Percentiles rank a stretch among this genome's conserved stretches.
Conservation (phyloP, 2,329 filamentous ascomycete genomes). For the Grosmannia clavigera region DNA sequence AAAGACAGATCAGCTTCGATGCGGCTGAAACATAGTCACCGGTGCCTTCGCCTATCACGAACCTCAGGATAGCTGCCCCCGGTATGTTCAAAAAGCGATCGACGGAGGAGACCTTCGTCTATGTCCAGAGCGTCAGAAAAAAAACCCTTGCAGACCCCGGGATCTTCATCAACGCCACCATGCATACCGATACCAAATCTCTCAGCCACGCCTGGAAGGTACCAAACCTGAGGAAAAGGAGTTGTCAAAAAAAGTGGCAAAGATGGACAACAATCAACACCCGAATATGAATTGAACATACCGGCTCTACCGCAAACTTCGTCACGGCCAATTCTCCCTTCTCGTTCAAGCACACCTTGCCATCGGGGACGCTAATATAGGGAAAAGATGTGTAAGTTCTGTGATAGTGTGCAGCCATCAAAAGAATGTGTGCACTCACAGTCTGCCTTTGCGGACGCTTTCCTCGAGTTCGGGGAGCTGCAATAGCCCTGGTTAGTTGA, state of each 20-base stretch:
- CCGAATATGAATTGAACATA: slow-evolving; percentile 26
- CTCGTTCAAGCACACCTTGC: slow-evolving; percentile 82
- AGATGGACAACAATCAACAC: background rate
- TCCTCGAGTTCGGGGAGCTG: slow-evolving; percentile 83
- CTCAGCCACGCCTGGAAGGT: slow-evolving; percentile 76
- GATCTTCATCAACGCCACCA: background rate
- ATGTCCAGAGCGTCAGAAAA: slow-evolving; percentile 15
- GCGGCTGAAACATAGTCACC: background rate
- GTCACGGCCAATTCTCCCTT: slow-evolving; percentile 82
- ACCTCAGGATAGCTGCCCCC: slow-evolving; percentile 90
- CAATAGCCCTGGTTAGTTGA: background rate
- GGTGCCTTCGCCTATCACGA: slow-evolving; percentile 5
- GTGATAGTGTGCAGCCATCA: background rate
- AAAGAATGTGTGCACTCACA: slow-evolving; percentile 28
- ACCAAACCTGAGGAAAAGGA: slow-evolving; percentile 46
- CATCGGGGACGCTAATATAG: slow-evolving; percentile 49
- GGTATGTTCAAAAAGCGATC: slow-evolving; percentile 87
- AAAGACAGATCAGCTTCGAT: slow-evolving; percentile 6
- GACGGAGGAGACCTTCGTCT: slow-evolving; percentile 77
- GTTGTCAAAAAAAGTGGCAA: background rate
- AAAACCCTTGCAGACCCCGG: background rate
- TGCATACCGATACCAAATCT: slow-evolving; percentile 70
- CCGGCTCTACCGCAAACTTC: slow-evolving; percentile 93
- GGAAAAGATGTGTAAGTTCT: background rate
- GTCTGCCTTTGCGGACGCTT: slow-evolving; percentile 65